Percentiles rank a stretch among this genome's conserved stretches.
Conservation (phyloP, 2,329 filamentous ascomycete genomes). For the Claviceps monticola region DNA sequence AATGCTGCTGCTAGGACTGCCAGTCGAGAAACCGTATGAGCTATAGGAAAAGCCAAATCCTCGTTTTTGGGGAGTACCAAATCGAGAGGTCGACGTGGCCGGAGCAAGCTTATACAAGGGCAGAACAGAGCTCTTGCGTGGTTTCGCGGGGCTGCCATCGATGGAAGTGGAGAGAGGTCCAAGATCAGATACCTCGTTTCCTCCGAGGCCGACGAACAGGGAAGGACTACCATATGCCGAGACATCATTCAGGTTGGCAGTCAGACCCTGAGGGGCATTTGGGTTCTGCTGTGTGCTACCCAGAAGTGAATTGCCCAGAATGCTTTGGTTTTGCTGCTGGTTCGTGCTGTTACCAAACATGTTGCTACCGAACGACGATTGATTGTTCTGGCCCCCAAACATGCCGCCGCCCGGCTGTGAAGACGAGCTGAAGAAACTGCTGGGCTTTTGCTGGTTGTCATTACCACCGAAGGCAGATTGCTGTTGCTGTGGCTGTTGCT, state of each 20-base stretch:
- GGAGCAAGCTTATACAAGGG: constrained; percentile 83
- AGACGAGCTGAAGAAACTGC: constrained; percentile 38
- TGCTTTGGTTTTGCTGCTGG: constrained; percentile 35
- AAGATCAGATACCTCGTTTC: constrained; percentile 51
- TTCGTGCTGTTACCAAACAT: constrained; percentile 33
- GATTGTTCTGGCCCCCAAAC: constrained; percentile 37
- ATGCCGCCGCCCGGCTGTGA: constrained; percentile 34
- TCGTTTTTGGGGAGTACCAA: constrained; percentile 71
- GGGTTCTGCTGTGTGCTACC: constrained; percentile 35
- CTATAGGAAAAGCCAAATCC: constrained; percentile 91
- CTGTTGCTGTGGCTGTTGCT: constrained; percentile 16
- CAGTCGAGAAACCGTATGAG: constrained; percentile 70
- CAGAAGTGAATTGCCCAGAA: constrained; percentile 42
- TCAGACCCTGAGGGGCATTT: constrained; percentile 50
- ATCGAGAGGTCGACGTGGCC: constrained; percentile 55
- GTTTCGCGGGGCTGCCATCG: constrained; percentile 51
- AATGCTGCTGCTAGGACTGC: constrained; percentile 49
- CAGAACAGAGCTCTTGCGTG: constrained; percentile 65
- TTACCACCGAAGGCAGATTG: constrained; percentile 34
- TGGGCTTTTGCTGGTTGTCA: constrained; percentile 26
- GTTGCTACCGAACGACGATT: constrained; percentile 27
- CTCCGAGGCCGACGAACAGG: constrained; percentile 63
- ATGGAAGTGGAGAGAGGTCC: constrained; percentile 88
- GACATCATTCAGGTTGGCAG: constrained; percentile 67
- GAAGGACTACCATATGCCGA: constrained; percentile 83